These are phyloP conservation scores for Hypocreales sp. DNA, from an alignment of 2,329 filamentous ascomycete genomes.

Conservation along the genomic window DNA sequence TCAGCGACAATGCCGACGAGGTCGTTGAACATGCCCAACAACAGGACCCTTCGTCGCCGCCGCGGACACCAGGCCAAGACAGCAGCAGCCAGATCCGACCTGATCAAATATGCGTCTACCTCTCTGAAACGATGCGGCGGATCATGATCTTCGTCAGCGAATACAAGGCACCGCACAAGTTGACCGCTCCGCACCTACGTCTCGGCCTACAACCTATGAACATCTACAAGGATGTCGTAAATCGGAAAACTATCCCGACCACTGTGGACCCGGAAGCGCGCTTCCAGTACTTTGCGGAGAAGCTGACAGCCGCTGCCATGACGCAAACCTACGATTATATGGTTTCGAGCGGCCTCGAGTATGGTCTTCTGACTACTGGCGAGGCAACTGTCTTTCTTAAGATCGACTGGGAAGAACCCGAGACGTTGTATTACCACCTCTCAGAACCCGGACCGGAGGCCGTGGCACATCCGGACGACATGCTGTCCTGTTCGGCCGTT, in stretches of 20 bases:
- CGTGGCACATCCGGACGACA: conserved; percentile 6
- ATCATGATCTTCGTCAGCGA: conserved; percentile 20
- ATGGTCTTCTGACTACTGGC: conserved; percentile 25
- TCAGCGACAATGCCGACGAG: conserved; percentile 9
- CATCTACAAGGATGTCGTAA: conserved; percentile 21
- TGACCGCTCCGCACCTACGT: conserved; percentile 24
- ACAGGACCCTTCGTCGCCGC: no score
- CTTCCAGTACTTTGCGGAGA: conserved; percentile 19
- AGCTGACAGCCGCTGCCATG: conserved; percentile 23
- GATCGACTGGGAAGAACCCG: conserved; percentile 13
- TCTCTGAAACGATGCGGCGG: conserved; percentile 2
- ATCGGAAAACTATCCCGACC: conserved; percentile 12
- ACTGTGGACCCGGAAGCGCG: conserved; percentile 11
- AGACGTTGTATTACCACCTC: conserved; percentile 15
- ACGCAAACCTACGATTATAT: conserved; percentile 35
- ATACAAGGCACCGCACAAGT: conserved; percentile 31
- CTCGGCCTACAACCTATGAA: conserved; percentile 24
- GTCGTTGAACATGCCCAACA: no score
- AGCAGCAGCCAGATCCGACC: conserved; percentile 11
- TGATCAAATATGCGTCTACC: conserved; percentile 15
- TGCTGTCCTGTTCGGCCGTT: conserved; percentile 10
- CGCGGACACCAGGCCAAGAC: conserved; percentile 6
- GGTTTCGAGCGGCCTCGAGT: conserved; percentile 26
- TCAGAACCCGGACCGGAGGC: conserved; percentile 13
- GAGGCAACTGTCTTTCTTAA: conserved; percentile 28